Evolutionary conservation across 805 yeast species (phyloP).

Genomic region (Metschnikowia sp.): DNA sequence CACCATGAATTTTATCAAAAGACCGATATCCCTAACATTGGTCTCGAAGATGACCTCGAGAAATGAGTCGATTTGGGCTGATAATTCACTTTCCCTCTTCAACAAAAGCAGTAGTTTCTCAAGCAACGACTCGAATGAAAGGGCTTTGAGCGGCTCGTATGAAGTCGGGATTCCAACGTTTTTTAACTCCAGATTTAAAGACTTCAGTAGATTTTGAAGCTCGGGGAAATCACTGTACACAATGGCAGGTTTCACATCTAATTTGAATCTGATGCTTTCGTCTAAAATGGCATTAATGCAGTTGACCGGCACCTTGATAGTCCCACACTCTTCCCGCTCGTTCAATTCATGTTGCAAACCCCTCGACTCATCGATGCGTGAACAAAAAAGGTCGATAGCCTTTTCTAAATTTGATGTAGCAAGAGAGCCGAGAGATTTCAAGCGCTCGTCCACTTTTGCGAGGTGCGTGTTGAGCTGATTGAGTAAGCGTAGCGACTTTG

Average conservation of each 20-base stretch:
- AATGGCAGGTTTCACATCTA: conserved; percentile 6
- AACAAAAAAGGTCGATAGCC: conserved; percentile 4
- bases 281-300: background rate
- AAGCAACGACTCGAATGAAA: conserved; percentile 9
- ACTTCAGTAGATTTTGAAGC: conserved; percentile 9
- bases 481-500: conserved; percentile 26
- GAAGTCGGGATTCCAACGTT: conserved; percentile 10
- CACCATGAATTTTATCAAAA: conserved; percentile 2
- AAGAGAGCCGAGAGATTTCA: background rate
- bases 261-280: conserved; percentile 5
- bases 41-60: conserved; percentile 3
- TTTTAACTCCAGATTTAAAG: conserved; percentile 6
- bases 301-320: background rate
- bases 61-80: background rate
- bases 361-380: background rate
- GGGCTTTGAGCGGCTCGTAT: conserved; percentile 15
- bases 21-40: conserved; percentile 3
- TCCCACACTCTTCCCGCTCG: background rate
- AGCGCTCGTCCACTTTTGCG: conserved; percentile 2
- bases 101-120: conserved; percentile 4
- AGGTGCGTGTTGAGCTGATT: conserved; percentile 22
- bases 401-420: background rate
- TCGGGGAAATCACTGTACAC: conserved; percentile 16
- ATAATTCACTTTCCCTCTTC: conserved; percentile 1
- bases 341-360: background rate